Evolutionary conservation across 306 rosid genomes (phyloP).

Genomic region (Trifolium fragiferum): DNA sequence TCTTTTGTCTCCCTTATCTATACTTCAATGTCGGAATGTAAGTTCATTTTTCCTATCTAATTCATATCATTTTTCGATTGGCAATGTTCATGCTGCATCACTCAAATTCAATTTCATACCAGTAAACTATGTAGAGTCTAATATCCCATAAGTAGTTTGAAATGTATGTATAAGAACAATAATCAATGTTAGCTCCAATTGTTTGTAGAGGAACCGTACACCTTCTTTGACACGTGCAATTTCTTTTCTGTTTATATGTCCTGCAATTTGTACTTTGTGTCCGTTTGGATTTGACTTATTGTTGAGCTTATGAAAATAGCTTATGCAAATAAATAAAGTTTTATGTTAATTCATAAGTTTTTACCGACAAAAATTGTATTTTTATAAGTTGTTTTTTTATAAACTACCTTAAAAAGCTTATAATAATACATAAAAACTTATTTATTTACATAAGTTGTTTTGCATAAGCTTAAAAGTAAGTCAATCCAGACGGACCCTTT

Average conservation of each 20-base stretch:
- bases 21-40: constrained; percentile 70
- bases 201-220: constrained; percentile 23
- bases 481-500: no score
- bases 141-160: not conserved
- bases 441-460: no score
- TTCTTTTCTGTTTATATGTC: not conserved
- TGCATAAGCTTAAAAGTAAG: no score
- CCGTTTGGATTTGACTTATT: no score
- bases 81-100: not conserved
- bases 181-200: constrained; percentile 36
- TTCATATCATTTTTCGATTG: no score
- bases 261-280: not conserved
- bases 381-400: no score
- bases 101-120: constrained; percentile 3
- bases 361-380: no score
- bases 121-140: not conserved
- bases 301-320: no score
- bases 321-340: no score
- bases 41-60: constrained; percentile 47
- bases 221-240: not conserved
- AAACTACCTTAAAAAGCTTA: no score
- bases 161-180: not conserved
- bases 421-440: no score
- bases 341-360: no score
- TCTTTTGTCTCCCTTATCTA: constrained; percentile 71